phyloP scores from a whole-genome alignment of 805 yeast species.

The Ogataea glucozyma region DNA sequence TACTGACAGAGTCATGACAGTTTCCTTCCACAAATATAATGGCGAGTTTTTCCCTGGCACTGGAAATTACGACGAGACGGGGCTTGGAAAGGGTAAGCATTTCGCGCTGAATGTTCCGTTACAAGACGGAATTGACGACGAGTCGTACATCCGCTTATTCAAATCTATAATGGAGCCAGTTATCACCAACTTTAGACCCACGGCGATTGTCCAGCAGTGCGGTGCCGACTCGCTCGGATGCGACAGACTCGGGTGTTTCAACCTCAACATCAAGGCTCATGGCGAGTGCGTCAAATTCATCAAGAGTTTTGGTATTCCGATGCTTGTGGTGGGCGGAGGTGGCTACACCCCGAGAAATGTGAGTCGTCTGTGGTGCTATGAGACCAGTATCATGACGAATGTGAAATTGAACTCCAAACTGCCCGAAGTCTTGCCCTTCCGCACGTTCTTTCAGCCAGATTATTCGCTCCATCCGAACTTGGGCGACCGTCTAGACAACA shows the following conservation, averaged over 20 bases:
- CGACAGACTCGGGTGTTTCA: slow-evolving; percentile 92
- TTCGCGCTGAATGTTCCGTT: slow-evolving; percentile 90
- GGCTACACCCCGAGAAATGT: slow-evolving; percentile 97
- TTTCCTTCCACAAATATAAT: slow-evolving; percentile 88
- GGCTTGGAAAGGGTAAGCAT: slow-evolving; percentile 86
- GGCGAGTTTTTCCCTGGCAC: slow-evolving; percentile 98
- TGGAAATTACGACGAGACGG: slow-evolving; percentile 86
- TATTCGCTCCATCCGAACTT: slow-evolving; percentile 81
- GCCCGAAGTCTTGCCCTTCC: slow-evolving; percentile 74
- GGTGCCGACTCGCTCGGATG: slow-evolving; percentile 96
- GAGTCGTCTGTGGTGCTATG: slow-evolving; percentile 93
- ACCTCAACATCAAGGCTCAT: slow-evolving; percentile 87
- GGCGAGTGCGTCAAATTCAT: slow-evolving; percentile 93
- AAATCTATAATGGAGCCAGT: slow-evolving; percentile 90
- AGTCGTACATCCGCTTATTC: slow-evolving; percentile 69
- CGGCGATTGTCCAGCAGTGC: slow-evolving; percentile 92
- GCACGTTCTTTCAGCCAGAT: slow-evolving; percentile 88
- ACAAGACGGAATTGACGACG: slow-evolving; percentile 95
- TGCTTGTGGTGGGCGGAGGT: slow-evolving; percentile 94
- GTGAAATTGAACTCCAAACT: slow-evolving; percentile 73
- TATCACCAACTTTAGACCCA: slow-evolving; percentile 87
- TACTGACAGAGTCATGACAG: slow-evolving; percentile 95
- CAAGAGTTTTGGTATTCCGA: slow-evolving; percentile 85
- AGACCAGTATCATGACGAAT: slow-evolving; percentile 85
- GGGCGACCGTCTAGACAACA: slow-evolving; percentile 81